A percentile compares a stretch with the other conserved stretches of the same genome.
These are phyloP conservation scores for Tagetes patula DNA, from an alignment of 129 eudicot genomes.

Conservation along the genomic window DNA sequence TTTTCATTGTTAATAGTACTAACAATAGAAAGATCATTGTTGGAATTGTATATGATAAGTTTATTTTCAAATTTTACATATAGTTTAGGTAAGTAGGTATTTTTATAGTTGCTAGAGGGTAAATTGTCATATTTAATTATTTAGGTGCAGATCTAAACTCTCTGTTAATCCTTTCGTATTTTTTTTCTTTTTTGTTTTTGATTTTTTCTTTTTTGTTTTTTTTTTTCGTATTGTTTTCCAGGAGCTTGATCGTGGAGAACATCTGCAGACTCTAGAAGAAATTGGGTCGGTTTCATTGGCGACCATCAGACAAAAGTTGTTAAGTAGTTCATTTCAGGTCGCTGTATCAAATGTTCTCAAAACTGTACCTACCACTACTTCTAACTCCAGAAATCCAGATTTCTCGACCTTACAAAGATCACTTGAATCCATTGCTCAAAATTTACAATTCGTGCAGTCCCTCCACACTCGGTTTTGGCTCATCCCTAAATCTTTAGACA, in stretches of 20 bases:
- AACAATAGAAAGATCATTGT: neutral
- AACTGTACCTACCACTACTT: conserved; percentile 40
- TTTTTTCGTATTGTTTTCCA: conserved; percentile 27
- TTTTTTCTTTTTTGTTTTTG: neutral
- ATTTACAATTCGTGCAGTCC: conserved; percentile 61
- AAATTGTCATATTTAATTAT: neutral
- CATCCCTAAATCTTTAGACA: conserved; percentile 68
- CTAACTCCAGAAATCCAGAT: conserved; percentile 36
- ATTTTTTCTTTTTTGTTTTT: neutral
- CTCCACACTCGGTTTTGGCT: conserved; percentile 76
- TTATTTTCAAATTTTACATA: neutral
- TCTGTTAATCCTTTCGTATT: neutral
- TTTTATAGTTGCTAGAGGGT: neutral
- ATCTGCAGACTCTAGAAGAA: conserved; percentile 47
- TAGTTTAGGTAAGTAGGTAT: neutral
- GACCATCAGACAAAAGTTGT: conserved; percentile 51
- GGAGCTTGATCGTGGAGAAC: conserved; percentile 67
- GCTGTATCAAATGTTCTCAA: conserved; percentile 63
- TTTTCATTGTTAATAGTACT: neutral
- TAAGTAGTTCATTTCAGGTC: conserved; percentile 71
- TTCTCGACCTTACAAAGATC: conserved; percentile 39
- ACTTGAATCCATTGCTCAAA: conserved; percentile 61
- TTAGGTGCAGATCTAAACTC: neutral
- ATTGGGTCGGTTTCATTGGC: conserved; percentile 60
- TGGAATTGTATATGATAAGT: conserved; percentile 11